Conservation (phyloP, 495 filamentous ascomycete species). For the Penicillium salamii region DNA sequence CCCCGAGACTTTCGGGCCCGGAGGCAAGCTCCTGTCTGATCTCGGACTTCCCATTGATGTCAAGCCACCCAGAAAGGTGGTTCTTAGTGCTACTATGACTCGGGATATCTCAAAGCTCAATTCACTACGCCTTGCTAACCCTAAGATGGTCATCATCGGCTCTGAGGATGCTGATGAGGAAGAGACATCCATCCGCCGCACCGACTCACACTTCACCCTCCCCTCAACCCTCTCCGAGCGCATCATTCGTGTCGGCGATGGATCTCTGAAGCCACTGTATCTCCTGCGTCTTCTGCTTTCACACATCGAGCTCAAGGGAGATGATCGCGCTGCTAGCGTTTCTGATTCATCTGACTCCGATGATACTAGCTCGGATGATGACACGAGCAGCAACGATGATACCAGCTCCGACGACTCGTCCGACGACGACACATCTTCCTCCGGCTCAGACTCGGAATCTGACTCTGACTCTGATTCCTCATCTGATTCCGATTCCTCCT, state of each 20-base stretch:
- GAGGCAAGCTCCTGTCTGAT: slow-evolving; percentile 35
- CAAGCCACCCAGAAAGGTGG: slow-evolving; percentile 61
- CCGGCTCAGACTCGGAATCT: slow-evolving; percentile 25
- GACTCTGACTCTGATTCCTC: slow-evolving; percentile 25
- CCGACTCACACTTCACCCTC: slow-evolving; percentile 52
- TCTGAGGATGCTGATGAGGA: slow-evolving; percentile 37
- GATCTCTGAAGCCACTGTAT: slow-evolving; percentile 79
- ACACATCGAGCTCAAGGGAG: slow-evolving; percentile 30
- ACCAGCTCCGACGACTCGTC: slow-evolving; percentile 30
- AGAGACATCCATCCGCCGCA: slow-evolving; percentile 10
- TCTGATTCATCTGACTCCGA: slow-evolving; percentile 31
- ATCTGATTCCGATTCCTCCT: slow-evolving; percentile 22
- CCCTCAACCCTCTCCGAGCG: slow-evolving; percentile 70
- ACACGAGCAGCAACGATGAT: slow-evolving; percentile 25
- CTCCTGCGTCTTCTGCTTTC: slow-evolving; percentile 50
- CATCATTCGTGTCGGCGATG: slow-evolving; percentile 71
- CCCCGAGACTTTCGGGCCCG: slow-evolving; percentile 49
- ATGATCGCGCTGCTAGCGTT: slow-evolving; percentile 3
- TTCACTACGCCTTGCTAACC: slow-evolving; percentile 66
- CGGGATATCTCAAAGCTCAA: slow-evolving; percentile 77
- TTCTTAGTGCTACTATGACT: slow-evolving; percentile 93
- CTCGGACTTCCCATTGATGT: slow-evolving; percentile 36
- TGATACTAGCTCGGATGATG: slow-evolving; percentile 23
- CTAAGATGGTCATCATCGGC: slow-evolving; percentile 71
- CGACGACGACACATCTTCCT: slow-evolving; percentile 27